Evolutionary conservation across 1,284 basidiomycete genomes (phyloP).

Genomic region (Puccinia brachypodii): DNA sequence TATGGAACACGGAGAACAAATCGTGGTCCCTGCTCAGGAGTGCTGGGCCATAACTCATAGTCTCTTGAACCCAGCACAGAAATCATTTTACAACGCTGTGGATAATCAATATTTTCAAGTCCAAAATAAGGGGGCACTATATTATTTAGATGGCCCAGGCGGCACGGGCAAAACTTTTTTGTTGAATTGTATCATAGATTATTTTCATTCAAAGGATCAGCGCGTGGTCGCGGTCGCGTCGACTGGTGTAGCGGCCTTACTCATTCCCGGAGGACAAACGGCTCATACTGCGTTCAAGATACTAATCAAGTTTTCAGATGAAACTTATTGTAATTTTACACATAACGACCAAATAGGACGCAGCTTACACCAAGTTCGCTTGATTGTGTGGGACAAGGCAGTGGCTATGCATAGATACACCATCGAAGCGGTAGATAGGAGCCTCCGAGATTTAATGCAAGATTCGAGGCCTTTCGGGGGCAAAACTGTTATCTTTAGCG

Average conservation of each 20-base stretch:
- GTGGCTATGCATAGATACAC: neutral
- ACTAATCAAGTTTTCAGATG: conserved; percentile 52
- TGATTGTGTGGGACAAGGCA: conserved; percentile 13
- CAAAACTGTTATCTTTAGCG: neutral
- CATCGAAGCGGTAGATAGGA: conserved; percentile 2
- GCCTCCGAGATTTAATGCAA: neutral
- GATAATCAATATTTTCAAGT: too few relatives aligned
- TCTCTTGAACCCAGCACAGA: too few relatives aligned
- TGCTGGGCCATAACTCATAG: too few relatives aligned
- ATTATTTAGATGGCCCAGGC: neutral
- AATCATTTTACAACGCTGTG: too few relatives aligned
- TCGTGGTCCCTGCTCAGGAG: too few relatives aligned
- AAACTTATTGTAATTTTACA: neutral
- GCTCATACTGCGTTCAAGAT: conserved; percentile 61
- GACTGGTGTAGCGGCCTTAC: conserved; percentile 61
- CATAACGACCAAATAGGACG: neutral
- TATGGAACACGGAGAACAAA: neutral
- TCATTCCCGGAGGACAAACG: conserved; percentile 60
- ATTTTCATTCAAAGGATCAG: neutral
- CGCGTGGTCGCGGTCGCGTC: conserved; percentile 46
- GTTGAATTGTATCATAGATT: neutral
- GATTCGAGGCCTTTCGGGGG: conserved; percentile 10
- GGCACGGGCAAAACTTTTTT: neutral
- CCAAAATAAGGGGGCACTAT: too few relatives aligned
- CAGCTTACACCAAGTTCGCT: neutral